phyloP scores from a whole-genome alignment of 2,329 filamentous ascomycete genomes.

The Exophiala bonariae region DNA sequence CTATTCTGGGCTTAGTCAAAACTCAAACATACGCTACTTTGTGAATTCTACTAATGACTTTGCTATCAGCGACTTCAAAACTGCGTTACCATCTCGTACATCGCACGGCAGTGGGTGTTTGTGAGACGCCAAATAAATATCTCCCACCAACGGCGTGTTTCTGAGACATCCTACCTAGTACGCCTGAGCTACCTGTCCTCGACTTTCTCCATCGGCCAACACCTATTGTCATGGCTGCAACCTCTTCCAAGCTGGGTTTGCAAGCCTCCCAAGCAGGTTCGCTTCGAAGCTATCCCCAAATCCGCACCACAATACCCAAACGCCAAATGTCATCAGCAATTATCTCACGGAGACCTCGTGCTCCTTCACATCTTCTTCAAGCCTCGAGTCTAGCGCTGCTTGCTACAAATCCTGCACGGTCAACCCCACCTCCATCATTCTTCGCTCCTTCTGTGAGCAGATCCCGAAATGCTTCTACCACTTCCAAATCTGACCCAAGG shows the following conservation, averaged over 20 bases:
- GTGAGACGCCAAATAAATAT: too few relatives aligned
- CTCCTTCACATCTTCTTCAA: not conserved
- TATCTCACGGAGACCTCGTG: constrained; percentile 19
- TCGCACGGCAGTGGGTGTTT: too few relatives aligned
- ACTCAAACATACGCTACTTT: too few relatives aligned
- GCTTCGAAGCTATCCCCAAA: constrained; percentile 8
- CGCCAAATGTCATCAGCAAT: constrained; percentile 16
- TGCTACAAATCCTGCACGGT: constrained; percentile 12
- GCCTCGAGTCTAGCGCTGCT: constrained; percentile 11
- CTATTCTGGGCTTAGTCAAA: too few relatives aligned
- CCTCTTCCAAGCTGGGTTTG: constrained; percentile 14
- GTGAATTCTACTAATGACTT: too few relatives aligned
- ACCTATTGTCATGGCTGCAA: constrained; percentile 17
- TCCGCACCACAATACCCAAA: constrained; percentile 7
- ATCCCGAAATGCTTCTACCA: constrained; percentile 20
- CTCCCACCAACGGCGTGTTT: too few relatives aligned
- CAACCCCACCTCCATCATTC: constrained; percentile 22
- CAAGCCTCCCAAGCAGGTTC: constrained; percentile 17
- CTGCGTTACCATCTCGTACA: too few relatives aligned
- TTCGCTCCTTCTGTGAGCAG: constrained; percentile 23
- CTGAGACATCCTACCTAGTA: too few relatives aligned
- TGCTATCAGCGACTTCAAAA: too few relatives aligned
- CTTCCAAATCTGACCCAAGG: constrained; percentile 8
- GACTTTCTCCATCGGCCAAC: not conserved
- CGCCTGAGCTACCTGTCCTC: constrained; percentile 1